phyloP scores from a whole-genome alignment of 352 stramenopile species.

The Phytophthora litchii region DNA sequence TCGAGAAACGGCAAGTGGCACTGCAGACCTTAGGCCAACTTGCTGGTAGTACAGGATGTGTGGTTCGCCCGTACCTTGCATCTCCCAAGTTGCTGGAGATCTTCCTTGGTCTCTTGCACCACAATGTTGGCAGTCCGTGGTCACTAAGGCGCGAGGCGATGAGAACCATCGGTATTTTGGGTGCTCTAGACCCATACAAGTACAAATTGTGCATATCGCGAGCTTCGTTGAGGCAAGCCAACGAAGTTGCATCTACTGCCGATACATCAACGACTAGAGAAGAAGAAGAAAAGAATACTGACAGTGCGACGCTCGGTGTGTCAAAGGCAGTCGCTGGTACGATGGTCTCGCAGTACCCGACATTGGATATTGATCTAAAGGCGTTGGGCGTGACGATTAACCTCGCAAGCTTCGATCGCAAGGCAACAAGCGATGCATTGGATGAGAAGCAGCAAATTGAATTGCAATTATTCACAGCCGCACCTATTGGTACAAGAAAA shows the following conservation, averaged over 20 bases:
- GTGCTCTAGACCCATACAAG: conserved; percentile 96
- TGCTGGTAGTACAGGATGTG: conserved; percentile 92
- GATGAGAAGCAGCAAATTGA: conserved; percentile 91
- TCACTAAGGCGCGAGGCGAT: conserved; percentile 95
- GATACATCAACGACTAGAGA: conserved; percentile 24
- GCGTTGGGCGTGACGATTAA: conserved; percentile 62
- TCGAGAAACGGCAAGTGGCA: conserved; percentile 95
- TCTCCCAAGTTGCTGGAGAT: conserved; percentile 96
- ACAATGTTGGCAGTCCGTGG: conserved; percentile 91
- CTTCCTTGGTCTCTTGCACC: conserved; percentile 93
- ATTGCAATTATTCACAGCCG: conserved; percentile 83
- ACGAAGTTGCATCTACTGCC: conserved; percentile 53
- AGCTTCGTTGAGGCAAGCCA: conserved; percentile 68
- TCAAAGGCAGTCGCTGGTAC: conserved; percentile 19
- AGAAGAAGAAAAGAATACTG: conserved; percentile 19
- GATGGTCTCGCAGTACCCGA: conserved; percentile 44
- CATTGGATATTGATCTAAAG: conserved; percentile 63
- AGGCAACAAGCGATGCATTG: conserved; percentile 60
- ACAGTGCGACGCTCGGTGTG: conserved; percentile 16
- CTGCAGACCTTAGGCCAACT: conserved; percentile 96
- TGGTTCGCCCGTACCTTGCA: conserved; percentile 95
- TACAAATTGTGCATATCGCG: conserved; percentile 89
- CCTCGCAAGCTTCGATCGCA: conserved; percentile 58
- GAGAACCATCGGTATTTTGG: conserved; percentile 96
- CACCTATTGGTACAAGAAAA: conserved; percentile 83